Conservation (phyloP, 2,329 filamentous ascomycete species). For the Colletotrichum incanum region DNA sequence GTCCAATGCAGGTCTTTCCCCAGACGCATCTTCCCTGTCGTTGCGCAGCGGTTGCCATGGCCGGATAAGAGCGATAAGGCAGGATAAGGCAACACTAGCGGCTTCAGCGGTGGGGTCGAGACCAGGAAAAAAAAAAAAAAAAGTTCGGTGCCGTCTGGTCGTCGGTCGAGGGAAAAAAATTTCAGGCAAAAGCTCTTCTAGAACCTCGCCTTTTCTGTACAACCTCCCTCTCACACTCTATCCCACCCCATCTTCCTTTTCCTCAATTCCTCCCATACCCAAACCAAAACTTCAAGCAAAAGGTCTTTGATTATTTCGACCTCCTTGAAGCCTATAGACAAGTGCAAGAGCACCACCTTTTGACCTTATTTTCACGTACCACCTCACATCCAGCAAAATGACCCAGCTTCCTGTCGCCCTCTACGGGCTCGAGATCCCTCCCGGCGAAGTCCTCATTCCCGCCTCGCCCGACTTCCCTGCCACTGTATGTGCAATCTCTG, state of each 20-base stretch:
- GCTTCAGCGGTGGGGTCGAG: conserved; percentile 38
- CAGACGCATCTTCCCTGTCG: conserved; percentile 41
- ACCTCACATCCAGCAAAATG: conserved; percentile 59
- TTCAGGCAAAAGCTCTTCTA: conserved; percentile 43
- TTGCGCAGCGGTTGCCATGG: conserved; percentile 43
- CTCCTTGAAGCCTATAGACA: conserved; percentile 32
- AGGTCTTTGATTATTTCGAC: conserved; percentile 42
- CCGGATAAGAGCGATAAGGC: conserved; percentile 42
- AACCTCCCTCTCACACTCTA: conserved; percentile 33
- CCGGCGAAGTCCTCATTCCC: conserved; percentile 86
- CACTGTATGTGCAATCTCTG: conserved; percentile 74
- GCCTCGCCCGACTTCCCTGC: conserved; percentile 85
- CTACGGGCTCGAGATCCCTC: conserved; percentile 92
- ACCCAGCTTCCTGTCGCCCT: conserved; percentile 78
- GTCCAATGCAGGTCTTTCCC: conserved; percentile 41
- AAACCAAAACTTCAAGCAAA: conserved; percentile 12
- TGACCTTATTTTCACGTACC: conserved; percentile 13
- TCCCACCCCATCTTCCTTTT: conserved; percentile 40
- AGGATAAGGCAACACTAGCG: conserved; percentile 43
- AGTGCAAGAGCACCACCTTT: conserved; percentile 32
- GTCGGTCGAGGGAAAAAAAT: conserved; percentile 41
- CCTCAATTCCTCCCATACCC: conserved; percentile 6
- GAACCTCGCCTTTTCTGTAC: conserved; percentile 31
- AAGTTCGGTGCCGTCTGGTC: conserved; percentile 34
- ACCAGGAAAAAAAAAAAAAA: conserved; percentile 39